Percentiles rank a stretch among this genome's conserved stretches.
These are phyloP conservation scores for Herpetospermum pedunculosum DNA, from an alignment of 306 rosid species.

Conservation along the genomic window DNA sequence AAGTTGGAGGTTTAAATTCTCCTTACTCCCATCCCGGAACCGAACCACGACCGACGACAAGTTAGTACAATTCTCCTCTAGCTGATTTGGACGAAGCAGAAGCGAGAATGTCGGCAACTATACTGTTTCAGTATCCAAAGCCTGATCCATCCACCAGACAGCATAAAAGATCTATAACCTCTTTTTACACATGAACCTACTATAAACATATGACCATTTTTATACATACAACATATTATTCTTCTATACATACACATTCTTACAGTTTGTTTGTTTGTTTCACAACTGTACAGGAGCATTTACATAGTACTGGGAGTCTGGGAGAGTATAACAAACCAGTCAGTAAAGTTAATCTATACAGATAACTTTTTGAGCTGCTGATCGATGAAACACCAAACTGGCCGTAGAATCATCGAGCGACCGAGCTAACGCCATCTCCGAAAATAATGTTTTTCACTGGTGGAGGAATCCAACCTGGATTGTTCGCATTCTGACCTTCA, in stretches of 20 bases:
- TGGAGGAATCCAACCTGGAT: conserved; percentile 59
- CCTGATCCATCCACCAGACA: background rate
- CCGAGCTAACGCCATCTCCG: conserved; percentile 31
- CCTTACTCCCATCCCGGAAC: too few species aligned
- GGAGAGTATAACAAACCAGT: conserved; percentile 8
- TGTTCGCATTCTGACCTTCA: conserved; percentile 39
- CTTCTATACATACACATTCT: background rate
- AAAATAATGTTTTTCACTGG: conserved; percentile 50
- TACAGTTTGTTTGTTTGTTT: background rate
- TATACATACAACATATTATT: background rate
- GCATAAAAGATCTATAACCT: background rate
- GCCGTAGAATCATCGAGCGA: conserved; percentile 8
- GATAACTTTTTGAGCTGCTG: background rate
- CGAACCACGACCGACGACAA: too few species aligned
- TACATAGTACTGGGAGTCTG: background rate
- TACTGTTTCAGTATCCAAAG: background rate
- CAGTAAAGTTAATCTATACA: background rate
- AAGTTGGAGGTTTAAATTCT: too few species aligned
- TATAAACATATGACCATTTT: background rate
- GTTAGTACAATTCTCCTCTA: too few species aligned
- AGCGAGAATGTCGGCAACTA: too few species aligned
- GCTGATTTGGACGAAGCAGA: too few species aligned
- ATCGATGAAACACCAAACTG: background rate
- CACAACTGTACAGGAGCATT: conserved; percentile 6
- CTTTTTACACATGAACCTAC: background rate